phyloP scores from a whole-genome alignment of 495 filamentous ascomycete species.

The Neurospora hispaniola region DNA sequence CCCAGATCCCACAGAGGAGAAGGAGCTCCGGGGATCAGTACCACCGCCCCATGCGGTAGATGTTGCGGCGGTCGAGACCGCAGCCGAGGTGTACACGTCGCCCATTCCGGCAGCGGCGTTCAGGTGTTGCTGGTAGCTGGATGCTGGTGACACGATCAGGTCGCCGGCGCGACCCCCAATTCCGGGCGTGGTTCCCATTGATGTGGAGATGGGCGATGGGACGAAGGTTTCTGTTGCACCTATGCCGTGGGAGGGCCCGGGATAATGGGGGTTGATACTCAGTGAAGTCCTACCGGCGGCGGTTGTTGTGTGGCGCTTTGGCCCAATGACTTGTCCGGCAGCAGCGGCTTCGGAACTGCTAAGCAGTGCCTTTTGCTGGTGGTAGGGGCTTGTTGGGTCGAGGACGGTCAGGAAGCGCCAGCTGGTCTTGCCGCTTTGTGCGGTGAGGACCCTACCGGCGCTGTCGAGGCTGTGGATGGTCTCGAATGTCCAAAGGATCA shows the following conservation, averaged over 20 bases:
- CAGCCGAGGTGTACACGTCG: conserved; percentile 2
- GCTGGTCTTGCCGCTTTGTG: conserved; percentile 19
- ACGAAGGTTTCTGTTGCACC: neutral
- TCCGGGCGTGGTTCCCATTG: neutral
- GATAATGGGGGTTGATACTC: neutral
- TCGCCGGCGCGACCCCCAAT: conserved; percentile 14
- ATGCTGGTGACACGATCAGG: conserved; percentile 33
- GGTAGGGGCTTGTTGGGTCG: conserved; percentile 34
- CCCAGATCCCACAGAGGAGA: neutral
- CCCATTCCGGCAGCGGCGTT: conserved; percentile 13
- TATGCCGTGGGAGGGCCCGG: neutral
- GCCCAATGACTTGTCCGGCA: neutral
- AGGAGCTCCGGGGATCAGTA: neutral
- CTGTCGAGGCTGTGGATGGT: conserved; percentile 29
- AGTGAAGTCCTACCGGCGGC: neutral
- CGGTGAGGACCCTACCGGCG: conserved; percentile 18
- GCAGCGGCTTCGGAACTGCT: conserved; percentile 1
- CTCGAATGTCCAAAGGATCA: conserved; percentile 39
- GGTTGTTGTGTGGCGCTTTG: neutral
- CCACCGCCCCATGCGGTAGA: conserved; percentile 5
- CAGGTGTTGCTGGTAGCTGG: conserved; percentile 31
- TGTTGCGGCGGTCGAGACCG: conserved; percentile 7
- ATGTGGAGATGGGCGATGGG: neutral
- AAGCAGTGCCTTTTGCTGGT: conserved; percentile 33
- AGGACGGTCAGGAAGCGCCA: conserved; percentile 40